Base-by-base conservation (phyloP, 2,329 filamentous ascomycete genomes). In the Sarocladium brachiariae region DNA sequence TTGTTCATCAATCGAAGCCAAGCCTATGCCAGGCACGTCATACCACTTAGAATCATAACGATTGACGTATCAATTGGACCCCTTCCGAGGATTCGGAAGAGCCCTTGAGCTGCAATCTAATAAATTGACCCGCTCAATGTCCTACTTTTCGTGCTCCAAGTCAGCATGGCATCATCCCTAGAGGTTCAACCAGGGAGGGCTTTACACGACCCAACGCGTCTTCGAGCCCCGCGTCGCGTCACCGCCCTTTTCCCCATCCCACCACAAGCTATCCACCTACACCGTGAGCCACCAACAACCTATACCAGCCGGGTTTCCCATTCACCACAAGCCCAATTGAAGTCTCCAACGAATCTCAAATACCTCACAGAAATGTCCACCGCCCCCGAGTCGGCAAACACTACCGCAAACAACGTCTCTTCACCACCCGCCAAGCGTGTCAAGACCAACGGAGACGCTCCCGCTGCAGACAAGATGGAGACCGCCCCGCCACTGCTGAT, bases 391-490 rank as follows among this genome's bases (percentile, higher is more conserved):
- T 51, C 65, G 51, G 53, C 81, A 43, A 77, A 83, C 43, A 43
- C 24, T 18, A 23, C 30, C 8, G 31, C 43, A 10, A 80, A 81
- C 49, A 75, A 83, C 37, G 77, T 78, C 35, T 77, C 78, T 52
- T 91, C 87, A 8, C 89, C 89, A 24, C 81, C 88, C 23, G 77
- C 88, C 45, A 95, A 95, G 74, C 83, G 89, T 63, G 78, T 86
- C 61, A 93, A 90, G 75, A 81, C 81, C 60, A 69, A 57, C 43
- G 56, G 64, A 53, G 43, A 47, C 43, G n/a, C 21, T 16, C 4
- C 39, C 7, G 51, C 58, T 54, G 52, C 53, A 39, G 61, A 65
- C 50, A 61, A 65, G 52, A 67, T 71, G 59, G 43, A 65, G 70
- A 51, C 48, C 19, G 37, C n/a, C 2, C 83, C 84, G n/a, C 73